Base-by-base conservation (phyloP, 169 alveolate genomes). In the Sarcocystis neurona region DNA sequence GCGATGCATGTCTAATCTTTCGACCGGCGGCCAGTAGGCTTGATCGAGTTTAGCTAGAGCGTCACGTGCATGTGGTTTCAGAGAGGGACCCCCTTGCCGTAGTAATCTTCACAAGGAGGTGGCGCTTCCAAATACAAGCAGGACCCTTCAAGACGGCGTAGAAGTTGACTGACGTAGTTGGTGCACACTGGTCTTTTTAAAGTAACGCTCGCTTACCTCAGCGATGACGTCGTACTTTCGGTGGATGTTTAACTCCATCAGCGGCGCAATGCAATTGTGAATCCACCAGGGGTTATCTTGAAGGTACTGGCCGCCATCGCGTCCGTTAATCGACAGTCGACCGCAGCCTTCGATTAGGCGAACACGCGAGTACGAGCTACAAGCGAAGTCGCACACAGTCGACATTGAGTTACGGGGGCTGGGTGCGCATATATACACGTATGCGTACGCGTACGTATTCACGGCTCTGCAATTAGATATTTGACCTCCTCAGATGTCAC, bases 201-300 rank as follows among this genome's bases (percentile, higher is more conserved):
- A n/a, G n/a, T 15, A 53, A 12, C 30, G 66, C 30, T 15, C 39
- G 34, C 85, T 23, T 47, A 77, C 85, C 43, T 77, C 46, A 4
- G 85, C 85, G 23, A 46, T 34, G 46, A 77, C 27, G 60, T 77
- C 85, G 27, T 46, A 77, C 44, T 47, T 30, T 5, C n/a, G 43
- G 46, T 77, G 70, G 70, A 47, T 5, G 1, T 77, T 39, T 46
- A 77, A 15, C 32, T 82, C 88, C 34, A 58, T 60, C 1, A 82
- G 88, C 32, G 88, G 88, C 39, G 88, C 88, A 6, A 34, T 43
- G 79, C 88, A 82, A 53, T 82, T 82, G 18, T 50, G 74, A 23
- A 82, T 34, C 88, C 88, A 82, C 53, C 68, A 82, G 4, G 68
- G 78, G 23, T 82, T 53, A n/a, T 44, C 79, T 30, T 82, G 88